phyloP scores from a whole-genome alignment of 805 yeast species.

The Barnettozyma botsteinii region DNA sequence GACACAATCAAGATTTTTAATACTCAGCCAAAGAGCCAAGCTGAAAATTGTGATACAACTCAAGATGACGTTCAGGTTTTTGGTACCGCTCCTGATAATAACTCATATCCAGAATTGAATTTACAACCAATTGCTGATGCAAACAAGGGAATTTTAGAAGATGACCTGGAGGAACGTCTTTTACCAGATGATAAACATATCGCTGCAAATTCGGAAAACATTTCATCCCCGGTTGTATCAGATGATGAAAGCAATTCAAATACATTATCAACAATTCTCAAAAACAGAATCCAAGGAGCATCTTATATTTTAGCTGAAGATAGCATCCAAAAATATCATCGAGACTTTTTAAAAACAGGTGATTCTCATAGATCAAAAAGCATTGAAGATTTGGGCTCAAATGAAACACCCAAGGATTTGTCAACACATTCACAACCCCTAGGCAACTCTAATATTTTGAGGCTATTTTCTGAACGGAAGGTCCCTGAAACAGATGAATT shows the following conservation, averaged over 20 bases:
- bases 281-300: background rate
- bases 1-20: background rate
- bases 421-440: background rate
- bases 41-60: background rate
- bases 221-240: slow-evolving; percentile 20
- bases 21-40: background rate
- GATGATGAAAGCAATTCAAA: slow-evolving; percentile 18
- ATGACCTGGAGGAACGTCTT: background rate
- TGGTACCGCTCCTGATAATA: slow-evolving; percentile 23
- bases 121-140: background rate
- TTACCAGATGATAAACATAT: background rate
- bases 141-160: background rate
- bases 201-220: background rate
- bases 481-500: background rate
- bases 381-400: too few relatives aligned
- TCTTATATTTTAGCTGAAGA: slow-evolving; percentile 18
- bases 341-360: background rate
- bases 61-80: slow-evolving; percentile 21
- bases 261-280: slow-evolving; percentile 1
- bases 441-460: background rate
- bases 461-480: background rate
- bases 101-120: background rate
- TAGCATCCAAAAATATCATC: slow-evolving; percentile 14
- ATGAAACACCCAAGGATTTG: background rate
- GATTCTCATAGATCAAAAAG: too few relatives aligned